Evolutionary conservation across 192 early-diverging fungal species (phyloP), one percentile per base, ranked within the genome.

Genomic region (Backusella luteola): DNA sequence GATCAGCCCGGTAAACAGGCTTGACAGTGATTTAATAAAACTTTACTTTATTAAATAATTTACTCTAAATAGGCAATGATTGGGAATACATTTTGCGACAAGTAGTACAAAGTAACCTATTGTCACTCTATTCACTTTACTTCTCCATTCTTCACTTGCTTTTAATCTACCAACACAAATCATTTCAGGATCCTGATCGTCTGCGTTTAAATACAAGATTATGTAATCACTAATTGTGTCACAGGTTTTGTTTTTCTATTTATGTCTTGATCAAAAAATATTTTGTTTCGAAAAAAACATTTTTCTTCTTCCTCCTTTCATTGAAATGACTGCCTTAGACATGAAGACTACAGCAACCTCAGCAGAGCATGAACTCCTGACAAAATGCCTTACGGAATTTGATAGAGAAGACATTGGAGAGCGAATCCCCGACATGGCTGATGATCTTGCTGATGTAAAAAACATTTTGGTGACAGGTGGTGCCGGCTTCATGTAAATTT

Each of bases 401-500:
- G 82, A 84, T 38, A 73, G 84, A 56, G 76, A 71, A 41, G 84
- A 85, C 46, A 84, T 85, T 73, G 84, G 84, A 17, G 12, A 41
- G 19, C 38, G 80, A 26, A 26, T 79, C 23, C 59, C 44, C 9
- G 73, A 35, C 11, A 52, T 77, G 29, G 56, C 77, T n/a, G 19
- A 75, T 9, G 82, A 77, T 21, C 36, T 88, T 23, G 83, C 85
- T 66, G 72, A 73, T 36, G 67, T 87, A 35, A 88, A 87, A 74
- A 90, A 82, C 77, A 90, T 95, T 26, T 80, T 95, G n/a, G 76
- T 95, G 21, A 95, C 94, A 19, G 94, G 94, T 59, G 94, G 93
- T 15, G 94, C 94, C 23, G 94, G 94, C 29, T 95, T 95, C 86
- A 93, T 95, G 93, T 94, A 79, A 85, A 86, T 70, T 44, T 44